Percentiles rank a stretch among this genome's conserved stretches.
Conservation (phyloP, 129 eudicot genomes). For the Lactuca sativa region DNA sequence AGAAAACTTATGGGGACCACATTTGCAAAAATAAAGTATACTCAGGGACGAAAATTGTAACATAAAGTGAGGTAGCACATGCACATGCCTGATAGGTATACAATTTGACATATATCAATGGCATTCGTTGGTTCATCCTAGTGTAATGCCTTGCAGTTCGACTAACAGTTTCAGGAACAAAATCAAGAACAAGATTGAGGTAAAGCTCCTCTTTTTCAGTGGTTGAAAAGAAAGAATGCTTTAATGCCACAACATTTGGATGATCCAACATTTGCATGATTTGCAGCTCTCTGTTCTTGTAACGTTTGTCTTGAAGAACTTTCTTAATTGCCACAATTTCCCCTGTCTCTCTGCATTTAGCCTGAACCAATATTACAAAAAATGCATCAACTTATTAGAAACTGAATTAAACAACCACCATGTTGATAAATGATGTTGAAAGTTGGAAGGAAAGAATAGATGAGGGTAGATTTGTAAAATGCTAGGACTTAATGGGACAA, state of each 20-base stretch:
- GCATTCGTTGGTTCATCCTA: slow-evolving; percentile 88
- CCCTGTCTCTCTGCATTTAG: slow-evolving; percentile 97
- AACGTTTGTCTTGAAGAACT: slow-evolving; percentile 99
- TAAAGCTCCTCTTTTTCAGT: slow-evolving; percentile 90
- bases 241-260: slow-evolving; percentile 91
- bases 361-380: slow-evolving; percentile 45
- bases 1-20: no score
- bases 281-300: slow-evolving; percentile 96
- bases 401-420: background rate
- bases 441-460: no score
- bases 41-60: background rate
- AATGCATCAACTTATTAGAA: slow-evolving; percentile 5
- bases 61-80: slow-evolving; percentile 3
- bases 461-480: no score
- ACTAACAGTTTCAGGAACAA: slow-evolving; percentile 95
- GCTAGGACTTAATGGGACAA: no score
- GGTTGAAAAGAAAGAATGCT: slow-evolving; percentile 89
- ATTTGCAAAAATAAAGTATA: background rate
- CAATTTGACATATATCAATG: slow-evolving; percentile 86
- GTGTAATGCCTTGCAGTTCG: slow-evolving; percentile 91
- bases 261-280: slow-evolving; percentile 99
- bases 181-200: slow-evolving; percentile 95
- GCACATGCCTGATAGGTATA: slow-evolving; percentile 91
- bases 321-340: slow-evolving; percentile 97
- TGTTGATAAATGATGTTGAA: no score